Percentiles rank a stretch among this genome's conserved stretches.
Evolutionary conservation across 805 yeast genomes (phyloP).

Genomic region (Kluyveromyces wickerhamii): DNA sequence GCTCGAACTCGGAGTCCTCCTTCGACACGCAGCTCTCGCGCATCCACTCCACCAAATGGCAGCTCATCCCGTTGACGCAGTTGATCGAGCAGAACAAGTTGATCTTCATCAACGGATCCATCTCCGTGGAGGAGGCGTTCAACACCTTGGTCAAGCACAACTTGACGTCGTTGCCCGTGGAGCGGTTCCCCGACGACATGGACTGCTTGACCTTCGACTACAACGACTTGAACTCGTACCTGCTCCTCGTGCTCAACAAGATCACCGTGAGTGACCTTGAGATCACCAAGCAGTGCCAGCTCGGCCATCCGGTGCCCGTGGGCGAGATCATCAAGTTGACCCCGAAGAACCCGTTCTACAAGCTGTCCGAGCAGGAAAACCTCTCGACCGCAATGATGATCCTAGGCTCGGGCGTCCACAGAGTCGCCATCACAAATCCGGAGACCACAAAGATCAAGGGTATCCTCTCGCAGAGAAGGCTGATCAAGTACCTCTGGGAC

Average conservation of each 20-base stretch:
- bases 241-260: conserved; percentile 77
- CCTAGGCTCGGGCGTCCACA: conserved; percentile 91
- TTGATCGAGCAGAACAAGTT: conserved; percentile 74
- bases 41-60: conserved; percentile 46
- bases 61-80: conserved; percentile 59
- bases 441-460: conserved; percentile 60
- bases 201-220: conserved; percentile 85
- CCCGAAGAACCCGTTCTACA: conserved; percentile 82
- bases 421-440: conserved; percentile 70
- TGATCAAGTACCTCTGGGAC: conserved; percentile 82
- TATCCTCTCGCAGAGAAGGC: conserved; percentile 82
- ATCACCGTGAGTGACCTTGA: conserved; percentile 32
- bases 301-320: conserved; percentile 88
- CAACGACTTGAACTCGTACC: conserved; percentile 80
- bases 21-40: conserved; percentile 9
- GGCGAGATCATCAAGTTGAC: conserved; percentile 77
- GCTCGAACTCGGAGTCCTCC: conserved; percentile 22
- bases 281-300: conserved; percentile 52
- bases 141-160: conserved; percentile 64
- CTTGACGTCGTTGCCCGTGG: conserved; percentile 82
- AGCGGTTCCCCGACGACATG: conserved; percentile 43
- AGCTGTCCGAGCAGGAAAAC: conserved; percentile 61
- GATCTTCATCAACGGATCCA: conserved; percentile 54
- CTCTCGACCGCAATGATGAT: conserved; percentile 73
- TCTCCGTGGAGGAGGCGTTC: conserved; percentile 83